A percentile compares a stretch with the other conserved stretches of the same genome.
phyloP scores from a whole-genome alignment of 306 rosid species.

The Glycine latifolia region DNA sequence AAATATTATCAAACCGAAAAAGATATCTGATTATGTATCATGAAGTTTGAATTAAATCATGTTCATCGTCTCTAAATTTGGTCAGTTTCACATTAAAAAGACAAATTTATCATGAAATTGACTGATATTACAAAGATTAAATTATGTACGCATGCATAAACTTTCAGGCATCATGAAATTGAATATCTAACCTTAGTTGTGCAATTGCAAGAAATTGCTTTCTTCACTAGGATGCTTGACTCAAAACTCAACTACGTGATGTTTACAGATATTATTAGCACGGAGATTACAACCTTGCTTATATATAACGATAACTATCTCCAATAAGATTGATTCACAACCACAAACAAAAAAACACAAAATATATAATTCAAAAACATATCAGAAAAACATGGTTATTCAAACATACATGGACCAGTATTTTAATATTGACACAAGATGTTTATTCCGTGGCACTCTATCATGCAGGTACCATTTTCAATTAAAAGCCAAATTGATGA shows the following conservation, averaged over 20 bases:
- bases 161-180: background rate
- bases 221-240: background rate
- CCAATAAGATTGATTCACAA: background rate
- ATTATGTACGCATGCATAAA: no score
- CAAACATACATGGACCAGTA: conserved; percentile 18
- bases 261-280: background rate
- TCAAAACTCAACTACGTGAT: background rate
- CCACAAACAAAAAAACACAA: background rate
- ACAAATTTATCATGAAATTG: background rate
- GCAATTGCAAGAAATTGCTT: background rate
- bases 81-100: no score
- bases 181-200: background rate
- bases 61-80: no score
- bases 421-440: conserved; percentile 31
- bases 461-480: background rate
- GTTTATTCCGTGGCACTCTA: conserved; percentile 34
- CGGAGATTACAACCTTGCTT: background rate
- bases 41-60: no score
- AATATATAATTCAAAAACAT: background rate
- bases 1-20: no score
- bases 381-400: conserved; percentile 27
- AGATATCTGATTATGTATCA: no score
- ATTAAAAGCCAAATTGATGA: conserved; percentile 23
- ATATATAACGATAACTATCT: background rate
- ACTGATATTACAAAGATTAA: background rate